Percentiles rank a stretch among this genome's conserved stretches.
phyloP scores from a whole-genome alignment of 176 grass and related monocot genomes.

The Triticum aestivum region DNA sequence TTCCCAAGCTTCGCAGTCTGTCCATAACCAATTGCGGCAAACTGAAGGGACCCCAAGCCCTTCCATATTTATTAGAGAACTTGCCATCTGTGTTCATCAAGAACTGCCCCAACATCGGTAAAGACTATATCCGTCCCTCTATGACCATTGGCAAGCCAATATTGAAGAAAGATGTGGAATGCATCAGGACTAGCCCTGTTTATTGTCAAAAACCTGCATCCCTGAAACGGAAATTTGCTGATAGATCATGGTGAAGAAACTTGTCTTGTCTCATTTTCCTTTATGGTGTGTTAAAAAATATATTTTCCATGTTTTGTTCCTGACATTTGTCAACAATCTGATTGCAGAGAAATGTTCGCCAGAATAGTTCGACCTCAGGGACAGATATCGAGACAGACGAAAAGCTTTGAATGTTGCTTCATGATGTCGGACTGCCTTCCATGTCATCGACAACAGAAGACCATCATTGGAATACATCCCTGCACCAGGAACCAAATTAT shows the following conservation, averaged over 20 bases:
- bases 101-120: too few species aligned
- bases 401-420: neutral
- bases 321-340: neutral
- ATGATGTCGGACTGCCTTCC: neutral
- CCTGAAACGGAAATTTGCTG: neutral
- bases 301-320: neutral
- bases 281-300: neutral
- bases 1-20: too few species aligned
- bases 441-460: neutral
- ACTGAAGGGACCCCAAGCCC: too few species aligned
- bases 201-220: neutral
- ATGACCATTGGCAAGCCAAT: too few species aligned
- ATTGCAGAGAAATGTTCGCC: neutral
- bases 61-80: too few species aligned
- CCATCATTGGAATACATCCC: neutral
- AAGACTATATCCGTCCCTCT: too few species aligned
- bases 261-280: neutral
- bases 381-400: neutral
- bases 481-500: neutral
- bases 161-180: too few species aligned
- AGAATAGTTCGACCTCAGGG: neutral
- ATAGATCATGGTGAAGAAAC: neutral
- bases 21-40: too few species aligned
- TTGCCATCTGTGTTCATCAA: too few species aligned
- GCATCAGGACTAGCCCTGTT: neutral